phyloP scores from a whole-genome alignment of 768 basidiomycete genomes.

The Serpula lacrymans region DNA sequence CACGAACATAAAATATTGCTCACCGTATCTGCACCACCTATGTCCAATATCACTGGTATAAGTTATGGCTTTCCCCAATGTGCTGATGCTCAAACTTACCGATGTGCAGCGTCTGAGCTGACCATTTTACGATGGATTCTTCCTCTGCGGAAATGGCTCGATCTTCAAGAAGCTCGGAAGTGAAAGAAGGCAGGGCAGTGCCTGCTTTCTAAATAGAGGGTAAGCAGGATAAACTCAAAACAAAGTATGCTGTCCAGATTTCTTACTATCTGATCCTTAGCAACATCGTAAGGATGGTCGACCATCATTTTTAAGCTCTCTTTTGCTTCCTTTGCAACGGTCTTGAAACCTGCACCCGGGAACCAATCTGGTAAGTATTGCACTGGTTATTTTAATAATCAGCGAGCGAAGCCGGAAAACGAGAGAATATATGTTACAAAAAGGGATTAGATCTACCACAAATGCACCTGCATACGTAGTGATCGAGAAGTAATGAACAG shows the following conservation, averaged over 20 bases:
- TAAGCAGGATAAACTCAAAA: not conserved
- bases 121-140: slow-evolving; percentile 6
- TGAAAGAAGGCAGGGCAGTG: not conserved
- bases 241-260: too few relatives aligned
- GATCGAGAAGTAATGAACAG: slow-evolving; percentile 14
- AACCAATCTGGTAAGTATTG: not conserved
- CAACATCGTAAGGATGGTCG: slow-evolving; percentile 1
- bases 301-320: not conserved
- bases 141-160: not conserved
- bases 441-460: slow-evolving; percentile 20
- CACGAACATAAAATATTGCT: not conserved
- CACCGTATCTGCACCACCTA: slow-evolving; percentile 18
- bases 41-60: not conserved
- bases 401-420: not conserved
- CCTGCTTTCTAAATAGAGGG: not conserved
- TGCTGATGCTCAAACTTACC: slow-evolving; percentile 5
- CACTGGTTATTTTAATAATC: slow-evolving; percentile 2
- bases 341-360: not conserved
- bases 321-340: not conserved
- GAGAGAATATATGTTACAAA: too few relatives aligned
- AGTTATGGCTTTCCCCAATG: too few relatives aligned
- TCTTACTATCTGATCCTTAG: slow-evolving; percentile 2
- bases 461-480: slow-evolving; percentile 28
- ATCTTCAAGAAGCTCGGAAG: slow-evolving; percentile 1
- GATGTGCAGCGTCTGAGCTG: slow-evolving; percentile 5